Conservation (phyloP, 352 stramenopile genomes). For the Phytophthora pistaciae region DNA sequence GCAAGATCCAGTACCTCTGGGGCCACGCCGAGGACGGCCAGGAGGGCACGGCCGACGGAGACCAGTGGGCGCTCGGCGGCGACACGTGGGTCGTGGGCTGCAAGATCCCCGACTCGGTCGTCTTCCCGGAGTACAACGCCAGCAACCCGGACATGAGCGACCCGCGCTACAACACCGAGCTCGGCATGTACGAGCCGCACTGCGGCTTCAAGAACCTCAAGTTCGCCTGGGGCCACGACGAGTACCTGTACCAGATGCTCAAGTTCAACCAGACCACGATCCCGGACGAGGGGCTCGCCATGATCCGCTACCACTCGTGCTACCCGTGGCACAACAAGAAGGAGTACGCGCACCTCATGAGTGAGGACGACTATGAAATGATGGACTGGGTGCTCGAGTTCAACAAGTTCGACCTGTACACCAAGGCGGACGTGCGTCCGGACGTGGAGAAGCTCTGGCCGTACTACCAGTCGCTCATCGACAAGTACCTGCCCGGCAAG, state of each 20-base stretch:
- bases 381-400: conserved; percentile 94
- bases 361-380: conserved; percentile 83
- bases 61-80: conserved; percentile 94
- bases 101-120: conserved; percentile 85
- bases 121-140: conserved; percentile 92
- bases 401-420: conserved; percentile 96
- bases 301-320: conserved; percentile 95
- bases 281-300: conserved; percentile 91
- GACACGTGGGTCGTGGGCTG: conserved; percentile 95
- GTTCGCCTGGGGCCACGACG: conserved; percentile 94
- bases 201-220: conserved; percentile 92
- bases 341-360: conserved; percentile 92
- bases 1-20: conserved; percentile 96
- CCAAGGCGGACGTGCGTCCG: conserved; percentile 85
- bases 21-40: conserved; percentile 85
- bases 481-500: conserved; percentile 91
- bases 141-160: conserved; percentile 93
- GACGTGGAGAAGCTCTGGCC: conserved; percentile 91
- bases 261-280: conserved; percentile 90
- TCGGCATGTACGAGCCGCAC: conserved; percentile 90
- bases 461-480: conserved; percentile 93
- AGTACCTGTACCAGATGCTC: conserved; percentile 96
- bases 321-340: conserved; percentile 96
- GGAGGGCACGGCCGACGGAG: conserved; percentile 85
- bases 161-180: conserved; percentile 83